Evolutionary conservation across 1,284 basidiomycete species (phyloP), one percentile per base, ranked within the genome.

Genomic region (Pholiota adiposa): DNA sequence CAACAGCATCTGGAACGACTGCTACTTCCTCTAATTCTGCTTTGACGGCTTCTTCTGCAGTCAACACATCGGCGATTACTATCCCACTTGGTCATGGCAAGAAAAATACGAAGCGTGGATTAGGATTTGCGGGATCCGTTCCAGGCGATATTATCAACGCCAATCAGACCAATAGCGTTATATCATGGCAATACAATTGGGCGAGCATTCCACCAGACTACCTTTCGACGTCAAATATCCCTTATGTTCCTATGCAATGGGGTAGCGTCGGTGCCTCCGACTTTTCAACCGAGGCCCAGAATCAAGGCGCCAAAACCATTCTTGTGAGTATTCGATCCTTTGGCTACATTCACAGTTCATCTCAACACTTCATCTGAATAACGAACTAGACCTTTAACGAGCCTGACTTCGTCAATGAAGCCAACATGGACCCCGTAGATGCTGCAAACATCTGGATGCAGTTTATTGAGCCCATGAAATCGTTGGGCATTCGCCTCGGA

Each of bases 401-500:
- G 71, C 89, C 90, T 40, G 87, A 93, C 68, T 81, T 85, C 64
- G 61, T 65, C 27, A 75, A 80, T 16, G 86, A 92, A 73, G 82
- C 88, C 52, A 86, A 90, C 73, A 81, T 92, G 66, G 69, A 73
- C 36, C 79, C 86, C 5, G 65, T 68, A 5, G 75, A 79, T 14
- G 87, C 85, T 44, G 86, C 85, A 9, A 62, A 71, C 6, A 73
- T 88, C 48, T 93, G 88, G 88, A 81, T 79, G 69, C 73, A 85
- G 69, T 82, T 87, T 70, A 81, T 90, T 52, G 70, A 86, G 51
- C 88, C 88, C 16, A 73, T 90, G 61, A 79, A 80, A 62, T 58
- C 67, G 11, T 58, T 75, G 21, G 89, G 88, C 5, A 79, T 87
- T 63, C 73, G 79, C 34, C 76, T 89, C 19, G 83, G 87, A 61